Evolutionary conservation across 495 filamentous ascomycete species (phyloP).

Genomic region (Podospora didyma): DNA sequence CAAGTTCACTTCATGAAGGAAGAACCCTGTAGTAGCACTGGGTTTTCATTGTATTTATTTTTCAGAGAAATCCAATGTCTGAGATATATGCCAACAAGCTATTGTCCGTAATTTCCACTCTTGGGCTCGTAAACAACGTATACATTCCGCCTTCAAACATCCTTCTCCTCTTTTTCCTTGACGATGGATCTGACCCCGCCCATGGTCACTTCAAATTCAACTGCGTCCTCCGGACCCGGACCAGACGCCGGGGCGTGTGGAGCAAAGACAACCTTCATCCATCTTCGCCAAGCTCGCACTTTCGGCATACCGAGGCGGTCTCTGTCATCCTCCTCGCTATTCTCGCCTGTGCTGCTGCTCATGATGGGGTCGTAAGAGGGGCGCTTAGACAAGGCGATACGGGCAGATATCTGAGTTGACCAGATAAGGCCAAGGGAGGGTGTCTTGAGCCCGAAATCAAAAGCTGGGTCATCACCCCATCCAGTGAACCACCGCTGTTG

Average conservation of each 20-base stretch:
- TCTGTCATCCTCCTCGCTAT: slow-evolving; percentile 15
- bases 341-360: slow-evolving; percentile 17
- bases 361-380: slow-evolving; percentile 36
- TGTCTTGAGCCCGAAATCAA: slow-evolving; percentile 59
- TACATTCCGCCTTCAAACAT: too few species aligned
- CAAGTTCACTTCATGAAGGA: too few species aligned
- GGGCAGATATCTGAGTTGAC: slow-evolving; percentile 79
- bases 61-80: too few species aligned
- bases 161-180: slow-evolving; percentile 11
- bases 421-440: slow-evolving; percentile 84
- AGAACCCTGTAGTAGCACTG: too few species aligned
- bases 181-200: slow-evolving; percentile 44
- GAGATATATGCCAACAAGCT: too few species aligned
- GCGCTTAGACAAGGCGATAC: slow-evolving; percentile 73
- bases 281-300: slow-evolving; percentile 51
- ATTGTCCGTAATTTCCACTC: too few species aligned
- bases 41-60: too few species aligned
- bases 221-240: slow-evolving; percentile 37
- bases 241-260: slow-evolving; percentile 56
- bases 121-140: not conserved
- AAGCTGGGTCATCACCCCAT: slow-evolving; percentile 65
- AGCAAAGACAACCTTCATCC: slow-evolving; percentile 78
- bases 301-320: slow-evolving; percentile 21
- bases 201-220: slow-evolving; percentile 55
- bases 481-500: slow-evolving; percentile 93